Evolutionary conservation across 1,284 basidiomycete genomes (phyloP).

Genomic region (Cryptococcus sp.): DNA sequence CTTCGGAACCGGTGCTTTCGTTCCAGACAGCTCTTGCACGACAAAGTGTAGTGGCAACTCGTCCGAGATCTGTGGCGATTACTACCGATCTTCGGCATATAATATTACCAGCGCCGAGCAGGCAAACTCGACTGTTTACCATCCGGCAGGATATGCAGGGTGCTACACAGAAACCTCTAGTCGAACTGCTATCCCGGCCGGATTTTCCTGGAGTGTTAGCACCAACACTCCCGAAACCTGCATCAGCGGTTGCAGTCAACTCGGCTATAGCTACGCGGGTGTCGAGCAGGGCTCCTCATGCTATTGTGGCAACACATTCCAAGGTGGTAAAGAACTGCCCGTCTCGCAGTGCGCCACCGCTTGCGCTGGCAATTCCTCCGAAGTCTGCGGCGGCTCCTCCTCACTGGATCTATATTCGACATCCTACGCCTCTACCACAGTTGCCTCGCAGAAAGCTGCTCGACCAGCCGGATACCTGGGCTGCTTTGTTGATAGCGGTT

Average conservation of each 20-base stretch:
- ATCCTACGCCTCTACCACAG: not conserved
- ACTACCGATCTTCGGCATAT: slow-evolving; percentile 4
- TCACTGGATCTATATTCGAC: not conserved
- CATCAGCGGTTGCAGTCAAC: slow-evolving; percentile 15
- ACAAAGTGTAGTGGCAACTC: slow-evolving; percentile 23
- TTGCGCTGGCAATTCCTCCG: not conserved
- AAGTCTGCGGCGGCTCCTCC: not conserved
- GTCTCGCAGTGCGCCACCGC: not conserved
- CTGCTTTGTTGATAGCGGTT: not conserved
- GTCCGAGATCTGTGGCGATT: slow-evolving; percentile 24
- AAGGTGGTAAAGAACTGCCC: not conserved
- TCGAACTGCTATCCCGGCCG: not conserved
- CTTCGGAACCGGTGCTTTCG: slow-evolving; percentile 1
- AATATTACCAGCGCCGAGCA: slow-evolving; percentile 2
- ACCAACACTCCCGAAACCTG: not conserved
- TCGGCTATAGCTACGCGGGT: slow-evolving; percentile 19
- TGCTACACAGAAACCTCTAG: not conserved
- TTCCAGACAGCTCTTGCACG: slow-evolving; percentile 14
- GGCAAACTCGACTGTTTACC: not conserved
- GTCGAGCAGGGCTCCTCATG: slow-evolving; percentile 19
- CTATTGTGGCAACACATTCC: slow-evolving; percentile 22
- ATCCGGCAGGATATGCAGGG: not conserved
- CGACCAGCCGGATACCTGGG: not conserved
- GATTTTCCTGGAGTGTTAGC: not conserved
- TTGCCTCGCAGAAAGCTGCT: not conserved